Evolutionary conservation across 2,329 filamentous ascomycete species (phyloP).

Genomic region (Teratosphaeria zuluensis): DNA sequence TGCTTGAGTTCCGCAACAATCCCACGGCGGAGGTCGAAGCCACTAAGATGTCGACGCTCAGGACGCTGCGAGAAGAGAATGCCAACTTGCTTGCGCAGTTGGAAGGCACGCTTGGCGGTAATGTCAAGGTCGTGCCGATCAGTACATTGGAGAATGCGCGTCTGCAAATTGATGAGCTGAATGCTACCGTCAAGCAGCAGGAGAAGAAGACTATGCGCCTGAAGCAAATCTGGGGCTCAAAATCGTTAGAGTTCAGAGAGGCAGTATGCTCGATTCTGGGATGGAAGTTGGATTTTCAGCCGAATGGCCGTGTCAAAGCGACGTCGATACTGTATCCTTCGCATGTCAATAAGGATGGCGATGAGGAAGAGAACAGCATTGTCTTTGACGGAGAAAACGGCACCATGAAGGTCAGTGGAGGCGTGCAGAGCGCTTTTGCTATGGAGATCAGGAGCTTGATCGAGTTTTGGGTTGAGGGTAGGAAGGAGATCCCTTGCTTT

Average conservation of each 20-base stretch:
- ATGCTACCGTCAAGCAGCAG: constrained; percentile 44
- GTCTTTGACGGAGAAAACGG: constrained; percentile 89
- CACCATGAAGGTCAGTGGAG: constrained; percentile 96
- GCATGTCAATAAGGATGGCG: constrained; percentile 24
- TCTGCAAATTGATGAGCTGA: constrained; percentile 58
- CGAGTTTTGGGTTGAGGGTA: constrained; percentile 90
- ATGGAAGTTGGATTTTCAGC: constrained; percentile 91
- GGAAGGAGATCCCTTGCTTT: constrained; percentile 89
- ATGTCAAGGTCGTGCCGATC: constrained; percentile 59
- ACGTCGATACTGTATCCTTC: constrained; percentile 71
- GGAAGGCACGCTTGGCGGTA: constrained; percentile 29
- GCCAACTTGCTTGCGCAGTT: constrained; percentile 69
- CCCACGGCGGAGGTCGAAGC: constrained; percentile 79
- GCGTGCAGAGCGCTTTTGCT: constrained; percentile 78
- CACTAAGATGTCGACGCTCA: constrained; percentile 71
- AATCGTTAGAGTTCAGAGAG: constrained; percentile 90
- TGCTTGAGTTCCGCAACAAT: constrained; percentile 83
- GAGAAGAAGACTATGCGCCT: constrained; percentile 79
- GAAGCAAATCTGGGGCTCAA: constrained; percentile 85
- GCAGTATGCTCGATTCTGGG: constrained; percentile 85
- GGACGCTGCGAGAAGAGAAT: constrained; percentile 73
- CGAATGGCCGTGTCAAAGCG: constrained; percentile 91
- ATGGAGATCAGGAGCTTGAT: constrained; percentile 75
- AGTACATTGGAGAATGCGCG: constrained; percentile 67
- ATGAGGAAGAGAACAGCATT: constrained; percentile 49